A percentile compares a stretch with the other conserved stretches of the same genome.
These are phyloP conservation scores for Graphium sp. DNA, from an alignment of 2,329 filamentous ascomycete genomes.

Conservation along the genomic window DNA sequence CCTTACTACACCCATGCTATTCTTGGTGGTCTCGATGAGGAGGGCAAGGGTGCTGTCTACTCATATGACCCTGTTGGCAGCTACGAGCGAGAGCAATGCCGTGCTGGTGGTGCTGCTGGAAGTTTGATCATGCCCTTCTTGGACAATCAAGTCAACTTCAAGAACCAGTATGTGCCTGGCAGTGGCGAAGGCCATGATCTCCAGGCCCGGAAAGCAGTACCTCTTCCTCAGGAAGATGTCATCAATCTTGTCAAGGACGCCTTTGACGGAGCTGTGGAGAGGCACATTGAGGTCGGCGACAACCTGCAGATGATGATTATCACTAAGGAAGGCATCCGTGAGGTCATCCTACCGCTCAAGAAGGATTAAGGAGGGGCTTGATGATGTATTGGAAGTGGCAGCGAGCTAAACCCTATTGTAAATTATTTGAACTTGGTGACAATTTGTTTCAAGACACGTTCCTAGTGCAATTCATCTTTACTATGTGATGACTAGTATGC, in stretches of 20 bases:
- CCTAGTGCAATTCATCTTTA: conserved; percentile 17
- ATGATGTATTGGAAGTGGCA: no score
- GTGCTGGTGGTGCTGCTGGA: conserved; percentile 79
- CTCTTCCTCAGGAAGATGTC: conserved; percentile 56
- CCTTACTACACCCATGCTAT: conserved; percentile 97
- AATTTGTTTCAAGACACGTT: conserved; percentile 4
- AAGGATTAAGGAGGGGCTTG: conserved; percentile 44
- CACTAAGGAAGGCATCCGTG: conserved; percentile 74
- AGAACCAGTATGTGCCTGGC: conserved; percentile 89
- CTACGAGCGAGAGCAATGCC: conserved; percentile 93
- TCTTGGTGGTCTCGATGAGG: conserved; percentile 82
- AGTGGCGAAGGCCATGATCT: conserved; percentile 72
- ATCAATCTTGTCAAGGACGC: conserved; percentile 89
- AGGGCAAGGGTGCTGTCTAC: conserved; percentile 87
- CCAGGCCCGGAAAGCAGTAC: conserved; percentile 51
- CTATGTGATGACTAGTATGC: no score
- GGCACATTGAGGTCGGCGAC: conserved; percentile 98
- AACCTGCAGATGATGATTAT: conserved; percentile 90
- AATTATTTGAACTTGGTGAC: conserved; percentile 9
- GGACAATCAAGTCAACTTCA: conserved; percentile 99
- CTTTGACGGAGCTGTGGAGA: conserved; percentile 93
- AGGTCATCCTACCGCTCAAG: conserved; percentile 74
- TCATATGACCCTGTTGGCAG: conserved; percentile 96
- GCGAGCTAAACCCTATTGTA: conserved; percentile 12
- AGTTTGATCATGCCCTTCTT: conserved; percentile 98